Evolutionary conservation across 805 yeast genomes (phyloP).

Genomic region (Lachancea meyersii): DNA sequence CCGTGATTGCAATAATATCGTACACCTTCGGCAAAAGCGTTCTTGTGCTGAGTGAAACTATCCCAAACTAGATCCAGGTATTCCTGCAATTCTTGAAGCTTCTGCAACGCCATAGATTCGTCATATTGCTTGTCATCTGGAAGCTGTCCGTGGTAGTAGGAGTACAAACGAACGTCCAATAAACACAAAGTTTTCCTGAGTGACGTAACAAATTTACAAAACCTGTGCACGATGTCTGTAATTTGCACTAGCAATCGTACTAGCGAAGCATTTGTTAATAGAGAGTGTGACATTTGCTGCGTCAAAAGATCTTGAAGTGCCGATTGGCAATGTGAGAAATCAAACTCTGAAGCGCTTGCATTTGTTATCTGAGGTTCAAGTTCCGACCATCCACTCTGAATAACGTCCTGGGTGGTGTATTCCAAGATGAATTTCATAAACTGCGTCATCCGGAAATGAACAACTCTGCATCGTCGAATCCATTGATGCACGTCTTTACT

Average conservation of each 20-base stretch:
- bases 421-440: conserved; percentile 23
- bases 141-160: conserved; percentile 34
- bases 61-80: conserved; percentile 40
- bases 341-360: neutral
- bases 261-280: conserved; percentile 18
- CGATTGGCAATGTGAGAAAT: conserved; percentile 14
- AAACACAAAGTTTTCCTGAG: conserved; percentile 31
- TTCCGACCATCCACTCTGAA: conserved; percentile 17
- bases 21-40: conserved; percentile 42
- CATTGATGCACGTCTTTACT: conserved; percentile 43
- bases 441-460: conserved; percentile 43
- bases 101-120: conserved; percentile 34
- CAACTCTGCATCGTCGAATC: conserved; percentile 47
- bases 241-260: conserved; percentile 28
- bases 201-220: conserved; percentile 28
- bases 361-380: neutral
- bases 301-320: conserved; percentile 24
- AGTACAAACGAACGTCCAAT: conserved; percentile 42
- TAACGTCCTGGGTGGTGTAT: conserved; percentile 23
- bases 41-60: conserved; percentile 40
- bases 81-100: conserved; percentile 38
- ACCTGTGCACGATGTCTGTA: conserved; percentile 28
- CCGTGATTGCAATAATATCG: conserved; percentile 46
- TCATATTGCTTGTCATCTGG: conserved; percentile 35
- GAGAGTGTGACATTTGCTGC: conserved; percentile 26